A percentile compares a stretch with the other conserved stretches of the same genome.
Evolutionary conservation across 768 basidiomycete species (phyloP).

Genomic region (Amyloporia xantha): DNA sequence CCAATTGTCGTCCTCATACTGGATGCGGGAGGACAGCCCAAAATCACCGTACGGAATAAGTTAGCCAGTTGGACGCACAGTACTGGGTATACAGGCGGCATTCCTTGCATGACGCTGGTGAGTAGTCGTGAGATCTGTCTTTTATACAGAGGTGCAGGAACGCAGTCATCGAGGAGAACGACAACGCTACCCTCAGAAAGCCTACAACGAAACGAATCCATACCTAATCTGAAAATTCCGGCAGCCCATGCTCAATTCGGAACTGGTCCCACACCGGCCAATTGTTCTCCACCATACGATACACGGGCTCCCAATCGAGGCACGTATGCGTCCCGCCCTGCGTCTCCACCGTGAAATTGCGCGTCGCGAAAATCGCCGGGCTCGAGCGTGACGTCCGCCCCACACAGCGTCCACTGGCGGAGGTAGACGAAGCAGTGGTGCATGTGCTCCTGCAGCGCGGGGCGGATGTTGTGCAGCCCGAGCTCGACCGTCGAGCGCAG

Average conservation of each 20-base stretch:
- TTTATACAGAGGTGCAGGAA: no score
- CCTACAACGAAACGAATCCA: no score
- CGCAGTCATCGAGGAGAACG: no score
- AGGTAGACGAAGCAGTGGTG: conserved; percentile 29
- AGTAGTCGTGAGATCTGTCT: no score
- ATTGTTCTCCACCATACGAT: conserved; percentile 16
- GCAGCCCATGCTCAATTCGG: conserved; percentile 7
- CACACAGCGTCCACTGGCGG: conserved; percentile 26
- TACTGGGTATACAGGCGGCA: no score
- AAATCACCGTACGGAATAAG: no score
- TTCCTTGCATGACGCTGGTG: no score
- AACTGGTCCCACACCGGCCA: conserved; percentile 12
- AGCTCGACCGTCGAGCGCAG: conserved; percentile 21
- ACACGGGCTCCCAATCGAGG: conserved; percentile 23
- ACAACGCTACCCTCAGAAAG: no score
- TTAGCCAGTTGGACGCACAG: no score
- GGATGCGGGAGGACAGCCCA: no score
- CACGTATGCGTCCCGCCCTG: conserved; percentile 20
- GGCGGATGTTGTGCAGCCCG: background rate
- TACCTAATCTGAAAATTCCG: no score
- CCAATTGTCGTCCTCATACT: no score
- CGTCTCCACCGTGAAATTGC: conserved; percentile 12
- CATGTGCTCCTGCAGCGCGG: conserved; percentile 17
- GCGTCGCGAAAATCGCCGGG: conserved; percentile 17
- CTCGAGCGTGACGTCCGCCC: conserved; percentile 27